phyloP scores from a whole-genome alignment of 495 filamentous ascomycete species.

The Annulohypoxylon bovei region DNA sequence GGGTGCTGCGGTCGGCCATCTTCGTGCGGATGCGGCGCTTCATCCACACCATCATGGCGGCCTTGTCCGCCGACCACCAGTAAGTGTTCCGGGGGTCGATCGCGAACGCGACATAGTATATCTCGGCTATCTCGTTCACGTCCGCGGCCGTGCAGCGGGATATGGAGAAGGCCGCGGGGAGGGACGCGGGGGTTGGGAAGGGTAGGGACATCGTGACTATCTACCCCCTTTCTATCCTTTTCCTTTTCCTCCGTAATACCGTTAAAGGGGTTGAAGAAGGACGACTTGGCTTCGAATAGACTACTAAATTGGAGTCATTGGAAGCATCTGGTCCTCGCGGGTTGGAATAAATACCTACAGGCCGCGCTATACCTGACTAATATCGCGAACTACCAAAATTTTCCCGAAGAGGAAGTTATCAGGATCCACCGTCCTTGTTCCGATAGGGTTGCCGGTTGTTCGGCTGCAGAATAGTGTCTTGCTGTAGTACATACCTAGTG shows the following conservation, averaged over 20 bases:
- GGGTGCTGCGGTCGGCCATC: conserved; percentile 31
- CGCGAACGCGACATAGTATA: conserved; percentile 38
- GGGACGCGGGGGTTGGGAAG: conserved; percentile 18
- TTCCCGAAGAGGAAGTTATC: conserved; percentile 17
- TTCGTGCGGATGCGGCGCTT: conserved; percentile 32
- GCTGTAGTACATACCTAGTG: background rate
- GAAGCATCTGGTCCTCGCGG: background rate
- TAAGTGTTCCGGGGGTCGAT: conserved; percentile 34
- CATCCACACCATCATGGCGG: conserved; percentile 39
- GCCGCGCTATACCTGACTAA: background rate
- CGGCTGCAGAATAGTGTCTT: background rate
- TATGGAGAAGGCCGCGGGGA: conserved; percentile 29
- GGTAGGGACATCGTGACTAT: conserved; percentile 27
- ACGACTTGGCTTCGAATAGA: background rate
- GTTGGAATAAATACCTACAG: conserved; percentile 11
- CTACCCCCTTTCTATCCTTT: background rate
- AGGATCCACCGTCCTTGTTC: conserved; percentile 12
- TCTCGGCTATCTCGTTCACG: conserved; percentile 19
- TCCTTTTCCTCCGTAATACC: background rate
- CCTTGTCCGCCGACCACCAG: conserved; percentile 42
- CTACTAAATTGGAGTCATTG: background rate
- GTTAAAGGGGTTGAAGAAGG: background rate
- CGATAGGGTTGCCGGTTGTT: conserved; percentile 1
- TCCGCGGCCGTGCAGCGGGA: conserved; percentile 34
- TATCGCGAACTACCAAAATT: background rate